These are phyloP conservation scores for Mastigamoeba balamuthi DNA, from an alignment of 78 protist species.

Conservation along the genomic window DNA sequence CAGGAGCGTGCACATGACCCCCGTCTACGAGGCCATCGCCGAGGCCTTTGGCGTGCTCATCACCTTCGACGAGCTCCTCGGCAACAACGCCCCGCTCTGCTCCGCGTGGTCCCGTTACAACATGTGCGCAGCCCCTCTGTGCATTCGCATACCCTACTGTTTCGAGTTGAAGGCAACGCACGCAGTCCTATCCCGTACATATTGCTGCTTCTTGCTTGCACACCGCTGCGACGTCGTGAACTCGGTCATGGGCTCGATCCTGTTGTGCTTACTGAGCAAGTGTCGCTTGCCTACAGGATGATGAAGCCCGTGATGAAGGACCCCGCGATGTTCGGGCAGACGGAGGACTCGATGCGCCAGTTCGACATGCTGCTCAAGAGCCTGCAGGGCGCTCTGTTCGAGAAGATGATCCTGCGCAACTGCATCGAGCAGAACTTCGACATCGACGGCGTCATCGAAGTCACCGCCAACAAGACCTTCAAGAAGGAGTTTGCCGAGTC, in stretches of 20 bases:
- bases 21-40: slow-evolving; percentile 30
- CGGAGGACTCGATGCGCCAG: slow-evolving; percentile 30
- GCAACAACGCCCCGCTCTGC: slow-evolving; percentile 3
- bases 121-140: background rate
- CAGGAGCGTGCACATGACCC: slow-evolving; percentile 28
- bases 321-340: slow-evolving; percentile 23
- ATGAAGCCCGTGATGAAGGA: slow-evolving; percentile 35
- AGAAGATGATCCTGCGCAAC: slow-evolving; percentile 26
- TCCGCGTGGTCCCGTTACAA: slow-evolving; percentile 20
- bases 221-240: too few relatives aligned
- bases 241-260: too few relatives aligned
- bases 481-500: slow-evolving; percentile 20
- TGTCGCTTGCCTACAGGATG: slow-evolving; percentile 27
- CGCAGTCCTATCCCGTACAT: background rate
- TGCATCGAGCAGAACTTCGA: background rate
- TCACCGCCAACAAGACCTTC: slow-evolving; percentile 17
- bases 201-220: background rate
- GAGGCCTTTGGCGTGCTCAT: slow-evolving; percentile 36
- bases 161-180: background rate
- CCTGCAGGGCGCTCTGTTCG: slow-evolving; percentile 31
- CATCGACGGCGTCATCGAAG: background rate
- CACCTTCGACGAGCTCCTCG: slow-evolving; percentile 43
- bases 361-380: slow-evolving; percentile 27
- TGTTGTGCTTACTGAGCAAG: background rate
- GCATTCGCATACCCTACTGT: background rate